Conservation (phyloP, 257 asterid species). For the Ajuga chamaepitys region DNA sequence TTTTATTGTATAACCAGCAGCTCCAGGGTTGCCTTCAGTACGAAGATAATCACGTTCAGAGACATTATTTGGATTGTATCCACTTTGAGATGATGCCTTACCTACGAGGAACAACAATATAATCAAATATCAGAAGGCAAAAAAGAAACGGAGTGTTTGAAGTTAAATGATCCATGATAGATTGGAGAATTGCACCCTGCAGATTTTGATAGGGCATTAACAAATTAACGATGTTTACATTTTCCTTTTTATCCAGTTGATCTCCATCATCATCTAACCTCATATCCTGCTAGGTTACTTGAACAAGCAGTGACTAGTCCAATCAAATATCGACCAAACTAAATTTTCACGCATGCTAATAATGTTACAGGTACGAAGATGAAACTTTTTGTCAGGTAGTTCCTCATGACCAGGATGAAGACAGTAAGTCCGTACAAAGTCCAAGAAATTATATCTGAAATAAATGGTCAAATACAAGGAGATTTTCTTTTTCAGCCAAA, state of each 20-base stretch:
- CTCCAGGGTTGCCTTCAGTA: constrained; percentile 97
- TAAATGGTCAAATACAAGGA: background rate
- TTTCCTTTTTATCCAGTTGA: background rate
- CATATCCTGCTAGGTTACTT: background rate
- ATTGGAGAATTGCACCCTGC: background rate
- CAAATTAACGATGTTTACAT: background rate
- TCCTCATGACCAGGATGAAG: background rate
- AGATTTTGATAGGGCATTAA: background rate
- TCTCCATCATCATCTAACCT: background rate
- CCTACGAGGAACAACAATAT: constrained; percentile 29
- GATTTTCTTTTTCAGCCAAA: background rate
- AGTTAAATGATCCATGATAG: background rate
- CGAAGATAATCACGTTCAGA: constrained; percentile 78
- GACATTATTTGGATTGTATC: constrained; percentile 46
- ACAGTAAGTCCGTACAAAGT: background rate
- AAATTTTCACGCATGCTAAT: background rate
- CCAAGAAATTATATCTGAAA: background rate
- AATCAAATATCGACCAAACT: background rate
- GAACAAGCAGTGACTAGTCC: background rate
- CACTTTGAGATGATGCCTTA: constrained; percentile 29
- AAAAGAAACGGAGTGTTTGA: background rate
- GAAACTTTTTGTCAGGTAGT: background rate
- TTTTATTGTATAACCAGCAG: constrained; percentile 83
- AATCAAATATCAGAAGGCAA: constrained; percentile 12
- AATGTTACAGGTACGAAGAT: background rate